A percentile compares a stretch with the other conserved stretches of the same genome.
These are phyloP conservation scores for Cercospora sp. DNA, from an alignment of 2,329 filamentous ascomycete species.

Conservation along the genomic window DNA sequence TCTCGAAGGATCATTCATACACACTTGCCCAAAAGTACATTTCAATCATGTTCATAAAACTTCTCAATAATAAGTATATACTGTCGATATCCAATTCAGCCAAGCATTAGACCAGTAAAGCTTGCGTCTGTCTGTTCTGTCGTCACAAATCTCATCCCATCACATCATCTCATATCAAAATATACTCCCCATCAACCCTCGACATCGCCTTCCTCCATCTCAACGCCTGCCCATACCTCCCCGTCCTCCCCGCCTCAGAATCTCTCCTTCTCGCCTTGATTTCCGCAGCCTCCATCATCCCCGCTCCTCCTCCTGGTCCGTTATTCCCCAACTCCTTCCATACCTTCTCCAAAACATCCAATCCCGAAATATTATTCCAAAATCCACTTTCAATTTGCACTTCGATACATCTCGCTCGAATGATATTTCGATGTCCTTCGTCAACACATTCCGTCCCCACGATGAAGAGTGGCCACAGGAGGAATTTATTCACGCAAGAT, in stretches of 20 bases:
- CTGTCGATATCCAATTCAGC: slow-evolving; percentile 8
- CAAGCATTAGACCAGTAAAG: not conserved
- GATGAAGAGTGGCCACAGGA: slow-evolving; percentile 92
- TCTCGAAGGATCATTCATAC: not conserved
- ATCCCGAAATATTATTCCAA: slow-evolving; percentile 84
- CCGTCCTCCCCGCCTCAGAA: slow-evolving; percentile 29
- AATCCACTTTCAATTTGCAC: slow-evolving; percentile 89
- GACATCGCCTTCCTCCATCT: slow-evolving; percentile 55
- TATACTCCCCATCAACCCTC: slow-evolving; percentile 53
- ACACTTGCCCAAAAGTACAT: not conserved
- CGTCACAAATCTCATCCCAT: slow-evolving; percentile 18
- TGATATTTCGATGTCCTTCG: slow-evolving; percentile 72
- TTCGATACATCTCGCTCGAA: slow-evolving; percentile 77
- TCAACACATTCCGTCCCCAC: slow-evolving; percentile 86
- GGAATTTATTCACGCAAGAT: slow-evolving; percentile 76
- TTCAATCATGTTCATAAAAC: not conserved
- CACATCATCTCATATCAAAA: slow-evolving; percentile 52
- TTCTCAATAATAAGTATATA: not conserved
- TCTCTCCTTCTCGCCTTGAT: slow-evolving; percentile 33
- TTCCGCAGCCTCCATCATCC: slow-evolving; percentile 29
- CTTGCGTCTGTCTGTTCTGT: not conserved
- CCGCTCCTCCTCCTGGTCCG: slow-evolving; percentile 16
- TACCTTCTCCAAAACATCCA: slow-evolving; percentile 81
- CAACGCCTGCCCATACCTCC: slow-evolving; percentile 44
- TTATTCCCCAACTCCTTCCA: slow-evolving; percentile 56